Evolutionary conservation across 1,139 yeast genomes (phyloP), one percentile per base, ranked within the genome.

Genomic region (Debaryomyces robertsiae): DNA sequence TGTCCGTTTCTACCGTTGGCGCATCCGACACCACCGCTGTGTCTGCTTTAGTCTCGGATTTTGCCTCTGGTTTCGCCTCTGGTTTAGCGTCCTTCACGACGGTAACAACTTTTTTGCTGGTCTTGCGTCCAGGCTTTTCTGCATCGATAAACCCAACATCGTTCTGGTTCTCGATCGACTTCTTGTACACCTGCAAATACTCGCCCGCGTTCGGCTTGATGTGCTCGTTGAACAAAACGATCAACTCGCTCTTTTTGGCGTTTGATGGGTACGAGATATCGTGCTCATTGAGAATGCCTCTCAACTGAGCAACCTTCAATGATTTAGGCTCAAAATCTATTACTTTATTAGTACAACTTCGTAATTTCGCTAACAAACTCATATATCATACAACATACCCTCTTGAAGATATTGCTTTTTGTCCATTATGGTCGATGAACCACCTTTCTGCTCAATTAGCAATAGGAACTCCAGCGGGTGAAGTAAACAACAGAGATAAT

Each of bases 241-340:
- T 61, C 43, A 86, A 67, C 7, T 76, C 79, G 3, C 75, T 61
- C 59, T 89, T 89, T 54, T 81, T 84, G 7, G 87, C 81, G 39
- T 77, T 72, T 3, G 85, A 69, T 0, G 83, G 74, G 54, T 71
- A 81, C 6, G 63, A 61, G 16, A 88, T 69, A n/a, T 73, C 68
- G 56, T 86, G 75, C 40, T 76, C 79, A 25, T 70, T 61, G 43
- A 89, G 68, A 30, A 86, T 69, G 29, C 79, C 73, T 49, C 93
- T 73, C 53, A 89, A 68, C 45, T 84, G 79, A 4, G 87, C 77
- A 27, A 83, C 79, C 33, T 79, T 82, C 48, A 84, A 64, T 28
- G 75, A 63, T 32, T 69, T 67, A 9, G 89, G 82, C 54, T 87
- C 83, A 56, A 84, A 86, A 9, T 73, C 89, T 75, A 52, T 16